These are phyloP conservation scores for Pseudognaphalium luteoalbum DNA, from an alignment of 129 eudicot genomes.

Conservation along the genomic window DNA sequence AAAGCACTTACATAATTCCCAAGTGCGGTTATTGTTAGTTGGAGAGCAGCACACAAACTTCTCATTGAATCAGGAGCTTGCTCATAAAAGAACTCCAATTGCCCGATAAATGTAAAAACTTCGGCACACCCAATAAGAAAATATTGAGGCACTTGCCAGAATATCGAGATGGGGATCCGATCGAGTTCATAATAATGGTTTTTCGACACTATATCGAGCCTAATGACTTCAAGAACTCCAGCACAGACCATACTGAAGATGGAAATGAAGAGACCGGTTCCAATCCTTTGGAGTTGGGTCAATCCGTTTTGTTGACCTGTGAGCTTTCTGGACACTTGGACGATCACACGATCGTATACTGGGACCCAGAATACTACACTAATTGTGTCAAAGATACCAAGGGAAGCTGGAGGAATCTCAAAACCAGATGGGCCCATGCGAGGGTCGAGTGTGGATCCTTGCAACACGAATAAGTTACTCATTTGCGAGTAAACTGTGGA, in stretches of 20 bases:
- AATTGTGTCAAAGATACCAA: conserved; percentile 26
- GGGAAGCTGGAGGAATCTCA: conserved; percentile 39
- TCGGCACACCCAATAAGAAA: conserved; percentile 35
- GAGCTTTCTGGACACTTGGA: conserved; percentile 33
- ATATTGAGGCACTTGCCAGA: conserved; percentile 44
- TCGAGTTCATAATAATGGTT: conserved; percentile 24
- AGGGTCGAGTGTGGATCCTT: conserved; percentile 33
- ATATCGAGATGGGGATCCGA: conserved; percentile 33
- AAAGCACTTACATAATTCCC: conserved; percentile 32
- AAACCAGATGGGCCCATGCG: conserved; percentile 28
- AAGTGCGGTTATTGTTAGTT: conserved; percentile 26
- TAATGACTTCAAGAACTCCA: conserved; percentile 39
- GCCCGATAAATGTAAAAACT: conserved; percentile 34
- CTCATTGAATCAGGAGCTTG: conserved; percentile 45
- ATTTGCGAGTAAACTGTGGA: conserved; percentile 22
- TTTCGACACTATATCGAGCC: conserved; percentile 21
- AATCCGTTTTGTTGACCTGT: conserved; percentile 58
- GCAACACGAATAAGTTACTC: conserved; percentile 34
- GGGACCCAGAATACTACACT: conserved; percentile 40
- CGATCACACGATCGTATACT: conserved; percentile 26
- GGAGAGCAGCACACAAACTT: conserved; percentile 36
- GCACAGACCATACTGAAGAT: conserved; percentile 63
- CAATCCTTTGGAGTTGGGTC: conserved; percentile 62
- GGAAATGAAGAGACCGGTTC: conserved; percentile 58
- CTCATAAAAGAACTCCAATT: conserved; percentile 38